Percentiles rank a stretch among this genome's conserved stretches.
Conservation (phyloP, 345 rosid species). For the Rhodamnia argentea region DNA sequence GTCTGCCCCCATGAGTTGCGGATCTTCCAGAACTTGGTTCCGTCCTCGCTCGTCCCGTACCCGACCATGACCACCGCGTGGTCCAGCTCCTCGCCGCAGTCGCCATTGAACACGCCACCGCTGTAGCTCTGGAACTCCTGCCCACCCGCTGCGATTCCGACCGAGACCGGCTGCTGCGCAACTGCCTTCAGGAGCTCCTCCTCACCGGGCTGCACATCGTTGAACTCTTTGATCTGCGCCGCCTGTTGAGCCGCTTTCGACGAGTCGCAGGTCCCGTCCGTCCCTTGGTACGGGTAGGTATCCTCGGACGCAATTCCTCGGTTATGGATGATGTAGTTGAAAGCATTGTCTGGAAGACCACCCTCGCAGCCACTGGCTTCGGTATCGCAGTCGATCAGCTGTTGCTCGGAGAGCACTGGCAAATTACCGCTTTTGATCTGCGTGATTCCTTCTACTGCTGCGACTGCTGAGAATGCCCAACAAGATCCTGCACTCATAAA, state of each 20-base stretch:
- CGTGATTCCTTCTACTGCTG: slow-evolving; percentile 4
- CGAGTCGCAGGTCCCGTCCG: neutral
- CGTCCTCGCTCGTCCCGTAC: neutral
- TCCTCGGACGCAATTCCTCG: neutral
- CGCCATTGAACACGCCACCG: neutral
- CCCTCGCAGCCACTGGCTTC: neutral
- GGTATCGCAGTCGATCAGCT: neutral
- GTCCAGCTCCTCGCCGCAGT: neutral
- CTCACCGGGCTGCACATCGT: neutral
- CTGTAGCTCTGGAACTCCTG: neutral
- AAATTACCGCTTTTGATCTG: slow-evolving; percentile 1
- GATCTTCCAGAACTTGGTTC: neutral
- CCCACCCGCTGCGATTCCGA: neutral
- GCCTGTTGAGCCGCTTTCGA: neutral
- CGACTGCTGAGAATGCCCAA: slow-evolving; percentile 4
- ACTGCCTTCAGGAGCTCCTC: neutral
- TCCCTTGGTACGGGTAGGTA: neutral
- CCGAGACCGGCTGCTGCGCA: neutral
- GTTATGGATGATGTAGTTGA: neutral
- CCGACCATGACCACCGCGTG: neutral
- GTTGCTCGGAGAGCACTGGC: neutral
- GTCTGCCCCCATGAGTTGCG: neutral
- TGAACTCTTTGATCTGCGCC: neutral
- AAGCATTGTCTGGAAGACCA: neutral
- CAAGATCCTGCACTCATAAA: neutral